Conservation (phyloP, 805 yeast genomes). For the Saturnispora mendoncae region DNA sequence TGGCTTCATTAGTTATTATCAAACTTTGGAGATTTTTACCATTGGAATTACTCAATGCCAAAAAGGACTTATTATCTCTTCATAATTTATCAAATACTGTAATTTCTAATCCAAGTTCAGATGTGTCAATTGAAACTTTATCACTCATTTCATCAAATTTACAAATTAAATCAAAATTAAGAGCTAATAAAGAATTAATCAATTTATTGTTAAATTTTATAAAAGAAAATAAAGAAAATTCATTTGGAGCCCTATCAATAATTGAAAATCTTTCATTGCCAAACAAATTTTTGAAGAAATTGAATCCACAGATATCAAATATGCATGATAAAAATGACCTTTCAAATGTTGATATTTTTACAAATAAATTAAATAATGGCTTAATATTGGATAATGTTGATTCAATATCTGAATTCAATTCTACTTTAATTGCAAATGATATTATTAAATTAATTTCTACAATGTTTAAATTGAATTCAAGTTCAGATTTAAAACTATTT, state of each 20-base stretch:
- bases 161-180: conserved; percentile 26
- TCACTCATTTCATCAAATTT: conserved; percentile 31
- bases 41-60: conserved; percentile 23
- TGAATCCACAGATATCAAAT: conserved; percentile 27
- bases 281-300: conserved; percentile 25
- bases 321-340: conserved; percentile 31
- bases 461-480: neutral
- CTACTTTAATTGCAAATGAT: conserved; percentile 12
- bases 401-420: conserved; percentile 21
- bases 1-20: conserved; percentile 23
- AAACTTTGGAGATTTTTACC: conserved; percentile 49
- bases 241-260: conserved; percentile 35
- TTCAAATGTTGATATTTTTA: conserved; percentile 20
- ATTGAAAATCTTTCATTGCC: conserved; percentile 33
- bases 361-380: conserved; percentile 22
- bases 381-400: conserved; percentile 24
- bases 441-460: conserved; percentile 11
- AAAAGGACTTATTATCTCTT: conserved; percentile 26
- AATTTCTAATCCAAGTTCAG: conserved; percentile 23
- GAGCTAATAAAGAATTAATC: conserved; percentile 30
- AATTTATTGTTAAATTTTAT: conserved; percentile 17
- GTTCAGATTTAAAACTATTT: neutral
- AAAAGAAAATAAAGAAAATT: conserved; percentile 8
- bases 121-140: conserved; percentile 27
- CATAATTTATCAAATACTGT: conserved; percentile 25